Base-by-base conservation (phyloP, 129 eudicot genomes). In the Mikania micrantha region DNA sequence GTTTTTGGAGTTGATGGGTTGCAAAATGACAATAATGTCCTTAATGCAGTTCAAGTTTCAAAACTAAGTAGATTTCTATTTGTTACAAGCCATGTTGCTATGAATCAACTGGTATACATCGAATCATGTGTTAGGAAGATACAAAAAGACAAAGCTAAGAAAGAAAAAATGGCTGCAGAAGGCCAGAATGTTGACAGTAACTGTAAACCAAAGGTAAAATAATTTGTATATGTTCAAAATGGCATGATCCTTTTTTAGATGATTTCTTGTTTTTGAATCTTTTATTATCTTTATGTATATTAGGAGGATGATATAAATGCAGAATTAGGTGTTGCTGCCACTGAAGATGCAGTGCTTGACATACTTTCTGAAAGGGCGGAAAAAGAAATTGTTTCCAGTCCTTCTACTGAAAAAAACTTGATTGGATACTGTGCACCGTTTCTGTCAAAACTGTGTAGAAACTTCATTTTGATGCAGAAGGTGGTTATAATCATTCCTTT, bases 341-440 rank as follows among this genome's bases (percentile, higher is more conserved):
- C 98, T 40, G 95, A 93, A 39, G 98, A 88, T 77, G 90, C 98
- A 40, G 41, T 86, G 64, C 95, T 93, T 79, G 98, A 93, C 75
- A 71, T 74, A 15, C 85, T 88, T 16, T 80, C 95, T 29, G 90
- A 84, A 60, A 82, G 79, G 66, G 90, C 98, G 12, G 96, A 93
- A 73, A 88, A 84, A 73, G 98, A 93, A 89, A 88, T 93, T 59
- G 77, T 93, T 77, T 74, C 86, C 52, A 79, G 88, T 62, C 81
- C 86, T 79, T 79, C 86, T 34, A 17, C 45, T 66, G 90, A 75
- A 52, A 88, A 82, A 77, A 84, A 84, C 79, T 77, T 93, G 86
- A 87, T 93, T 61, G 96, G 96, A 69, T 70, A 73, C 42, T 93
- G 95, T 75, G 92, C 90, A n/a, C 84, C 95, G 22, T 88, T 93